These are phyloP conservation scores for Ophiosphaerella herpotricha DNA, from an alignment of 2,329 filamentous ascomycete genomes.

Conservation along the genomic window DNA sequence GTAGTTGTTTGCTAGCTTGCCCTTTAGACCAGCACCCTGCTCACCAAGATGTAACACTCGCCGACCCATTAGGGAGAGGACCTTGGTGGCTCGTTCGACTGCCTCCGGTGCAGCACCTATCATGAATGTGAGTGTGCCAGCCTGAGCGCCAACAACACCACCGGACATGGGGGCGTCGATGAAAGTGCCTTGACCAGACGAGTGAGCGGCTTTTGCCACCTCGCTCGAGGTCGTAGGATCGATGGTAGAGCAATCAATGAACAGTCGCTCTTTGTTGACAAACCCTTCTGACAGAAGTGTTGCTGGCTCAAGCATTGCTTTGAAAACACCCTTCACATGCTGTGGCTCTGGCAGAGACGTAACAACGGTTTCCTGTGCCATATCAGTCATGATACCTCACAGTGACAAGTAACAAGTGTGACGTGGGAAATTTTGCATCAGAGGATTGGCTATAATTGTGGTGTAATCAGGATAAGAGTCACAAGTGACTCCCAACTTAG, in stretches of 20 bases:
- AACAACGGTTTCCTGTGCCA: slow-evolving; percentile 75
- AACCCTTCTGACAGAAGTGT: slow-evolving; percentile 56
- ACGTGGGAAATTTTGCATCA: slow-evolving; percentile 51
- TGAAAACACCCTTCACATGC: slow-evolving; percentile 84
- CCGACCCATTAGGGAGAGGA: slow-evolving; percentile 82
- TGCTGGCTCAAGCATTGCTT: slow-evolving; percentile 69
- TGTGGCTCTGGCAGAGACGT: slow-evolving; percentile 87
- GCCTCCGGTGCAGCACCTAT: slow-evolving; percentile 70
- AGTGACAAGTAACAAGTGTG: slow-evolving; percentile 7
- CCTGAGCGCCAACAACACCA: slow-evolving; percentile 86
- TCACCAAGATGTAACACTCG: slow-evolving; percentile 83
- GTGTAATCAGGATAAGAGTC: slow-evolving; percentile 65
- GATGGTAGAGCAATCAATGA: slow-evolving; percentile 97
- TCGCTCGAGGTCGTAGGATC: slow-evolving; percentile 82
- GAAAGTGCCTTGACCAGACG: slow-evolving; percentile 72
- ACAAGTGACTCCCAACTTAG: slow-evolving; percentile 71
- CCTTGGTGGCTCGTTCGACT: slow-evolving; percentile 67
- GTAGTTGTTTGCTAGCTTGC: slow-evolving; percentile 97
- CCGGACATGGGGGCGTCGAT: slow-evolving; percentile 97
- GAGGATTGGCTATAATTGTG: slow-evolving; percentile 74
- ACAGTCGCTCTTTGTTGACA: slow-evolving; percentile 67
- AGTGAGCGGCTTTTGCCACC: slow-evolving; percentile 72
- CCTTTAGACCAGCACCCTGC: slow-evolving; percentile 84
- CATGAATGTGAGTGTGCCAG: slow-evolving; percentile 94
- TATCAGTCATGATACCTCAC: slow-evolving; percentile 19